Base-by-base conservation (phyloP, 2,329 filamentous ascomycete species). In the Malbranchea zuffiana region DNA sequence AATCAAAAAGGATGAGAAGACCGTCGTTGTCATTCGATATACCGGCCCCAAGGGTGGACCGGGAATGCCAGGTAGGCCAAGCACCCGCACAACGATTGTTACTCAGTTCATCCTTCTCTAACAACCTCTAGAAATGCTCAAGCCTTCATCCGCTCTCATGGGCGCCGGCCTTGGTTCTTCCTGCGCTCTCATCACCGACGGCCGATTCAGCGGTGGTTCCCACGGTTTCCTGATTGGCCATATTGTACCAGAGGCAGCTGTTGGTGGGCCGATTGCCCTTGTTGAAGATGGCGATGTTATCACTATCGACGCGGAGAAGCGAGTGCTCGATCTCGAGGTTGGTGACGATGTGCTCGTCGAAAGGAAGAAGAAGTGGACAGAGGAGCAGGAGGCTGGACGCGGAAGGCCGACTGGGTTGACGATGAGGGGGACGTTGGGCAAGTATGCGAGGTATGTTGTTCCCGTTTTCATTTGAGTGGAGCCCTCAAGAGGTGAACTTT, bases 171-270 rank as follows among this genome's bases (percentile, higher is more conserved):
- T 82, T 7, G 78, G 78, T 30, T 65, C 78, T 40, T 78, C 82
- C 44, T 74, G 79, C 15, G 80, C 80, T 3, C 65, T 84, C 24
- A 78, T 84, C 57, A 84, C 80, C 1, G 80, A 84, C 50, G 79
- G 79, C 0, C 68, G 88, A 30, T 96, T 95, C 59, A 81, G 75
- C 31, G 88, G 88, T 20, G 88, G 29, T 60, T 75, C 46, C 73
- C 54, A 57, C 35, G 54, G 54, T 2, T 56, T 57, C 40, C 30
- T 57, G 40, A 56, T 57, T n/a, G 54, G 54, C 4, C 54, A 57
- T 52, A 84, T 95, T 10, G 82, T 82, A 2, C 88, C 88, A 2
- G 88, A 96, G 61, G 88, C 88, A 0, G 84, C 82, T 1, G 79
- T 80, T 1, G 88, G 88, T 11, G 88, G 88, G 0, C 87, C 88